Base-by-base conservation (phyloP, 768 basidiomycete genomes). In the Amanita jacksonii region DNA sequence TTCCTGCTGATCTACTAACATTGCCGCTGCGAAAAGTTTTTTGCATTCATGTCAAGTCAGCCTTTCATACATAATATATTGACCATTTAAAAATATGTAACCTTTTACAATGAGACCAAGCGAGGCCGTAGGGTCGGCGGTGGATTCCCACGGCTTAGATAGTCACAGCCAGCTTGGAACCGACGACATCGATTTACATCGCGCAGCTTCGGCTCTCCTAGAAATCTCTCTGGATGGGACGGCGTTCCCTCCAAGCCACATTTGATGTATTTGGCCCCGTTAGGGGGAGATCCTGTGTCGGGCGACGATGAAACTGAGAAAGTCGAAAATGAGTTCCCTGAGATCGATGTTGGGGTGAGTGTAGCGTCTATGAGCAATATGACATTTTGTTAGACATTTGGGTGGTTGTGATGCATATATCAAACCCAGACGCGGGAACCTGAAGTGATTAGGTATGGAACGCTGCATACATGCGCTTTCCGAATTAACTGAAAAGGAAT, bases 1-100 rank as follows among this genome's bases (percentile, higher is more conserved):
- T 85, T 1, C 94, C 93, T 0, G 90, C 90, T 15, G 93, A 92
- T 58, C 98, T 99, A 60, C 87, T 90, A 4, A 99, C 76, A 48
- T 89, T 84, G 0, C 72, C 73, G 18, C 78, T 70, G 0, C 86
- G 87, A 53, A 98, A 97, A 0, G 74, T 70, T 71, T 60, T 34
- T 77, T 65, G 41, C 90, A 85, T 52, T 79, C 72, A 22, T 66
- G 57, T 91, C 92, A 97, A n/a, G n/a, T n/a, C n/a, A 5, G 85
- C 75, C 8, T 74, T 68, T 85, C 87, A 51, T n/a, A 30, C 25
- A n/a, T n/a, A n/a, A n/a, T n/a, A 43, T 49, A 41, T 48, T 36
- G 49, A n/a, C n/a, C n/a, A n/a, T n/a, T n/a, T n/a, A n/a, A n/a
- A n/a, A n/a, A n/a, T n/a, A n/a, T n/a, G n/a, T n/a, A n/a, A 87